phyloP scores from a whole-genome alignment of 2,329 filamentous ascomycete genomes.

The Botryotinia convoluta region DNA sequence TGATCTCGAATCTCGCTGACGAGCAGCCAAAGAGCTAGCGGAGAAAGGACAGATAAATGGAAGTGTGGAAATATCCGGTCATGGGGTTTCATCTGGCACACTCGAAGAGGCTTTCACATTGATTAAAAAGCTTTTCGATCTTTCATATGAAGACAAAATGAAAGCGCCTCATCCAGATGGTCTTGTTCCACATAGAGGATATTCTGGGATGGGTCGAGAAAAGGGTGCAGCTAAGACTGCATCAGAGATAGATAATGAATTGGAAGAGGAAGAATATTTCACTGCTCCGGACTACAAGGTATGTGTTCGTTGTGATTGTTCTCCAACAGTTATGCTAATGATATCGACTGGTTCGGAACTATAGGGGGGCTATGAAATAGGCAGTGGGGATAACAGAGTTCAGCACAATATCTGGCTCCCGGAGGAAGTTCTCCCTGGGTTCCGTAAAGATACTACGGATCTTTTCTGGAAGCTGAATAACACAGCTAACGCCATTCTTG shows the following conservation, averaged over 20 bases:
- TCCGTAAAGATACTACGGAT: conserved; percentile 46
- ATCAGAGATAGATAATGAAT: conserved; percentile 43
- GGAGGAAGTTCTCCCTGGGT: conserved; percentile 45
- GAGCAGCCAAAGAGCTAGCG: conserved; percentile 42
- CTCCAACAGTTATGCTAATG: not conserved
- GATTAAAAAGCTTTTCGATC: no score
- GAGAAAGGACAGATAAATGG: conserved; percentile 44
- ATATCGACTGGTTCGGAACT: not conserved
- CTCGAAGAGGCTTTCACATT: no score
- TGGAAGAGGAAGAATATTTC: conserved; percentile 37
- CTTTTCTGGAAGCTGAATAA: conserved; percentile 51
- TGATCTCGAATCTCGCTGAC: conserved; percentile 34
- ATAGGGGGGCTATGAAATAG: conserved; percentile 53
- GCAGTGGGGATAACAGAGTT: conserved; percentile 44
- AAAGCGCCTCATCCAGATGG: no score
- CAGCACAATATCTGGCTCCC: conserved; percentile 52
- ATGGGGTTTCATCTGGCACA: no score
- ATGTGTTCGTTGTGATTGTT: not conserved
- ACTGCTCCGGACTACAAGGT: not conserved
- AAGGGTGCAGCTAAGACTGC: conserved; percentile 41
- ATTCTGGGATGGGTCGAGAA: no score
- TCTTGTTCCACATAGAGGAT: no score
- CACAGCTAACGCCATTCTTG: conserved; percentile 45
- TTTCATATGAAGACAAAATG: no score
- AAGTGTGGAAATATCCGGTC: conserved; percentile 48